Evolutionary conservation across 768 basidiomycete genomes (phyloP), one percentile per base, ranked within the genome.

Genomic region (Boletus patriciae): DNA sequence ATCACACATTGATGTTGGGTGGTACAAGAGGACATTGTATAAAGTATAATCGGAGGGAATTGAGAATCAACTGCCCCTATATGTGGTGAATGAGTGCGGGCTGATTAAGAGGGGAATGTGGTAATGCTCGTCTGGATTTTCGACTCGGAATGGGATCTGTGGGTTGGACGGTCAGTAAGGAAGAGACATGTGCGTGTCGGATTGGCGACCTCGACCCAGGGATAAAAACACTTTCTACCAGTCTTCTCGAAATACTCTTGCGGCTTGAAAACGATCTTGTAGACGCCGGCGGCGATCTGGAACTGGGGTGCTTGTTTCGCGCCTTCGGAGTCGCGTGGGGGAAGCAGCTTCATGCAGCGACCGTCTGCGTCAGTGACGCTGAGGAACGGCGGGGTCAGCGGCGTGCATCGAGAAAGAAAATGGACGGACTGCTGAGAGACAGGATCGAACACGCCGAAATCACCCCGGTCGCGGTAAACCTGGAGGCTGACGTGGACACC

Each of bases 51-150:
- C n/a, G 18, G 18, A 23, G 37, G 25, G 25, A 25, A 4, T 25
- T 4, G 25, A 3, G 31, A 33, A 66, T 70, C 64, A 92, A 72
- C 91, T 95, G n/a, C 94, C 94, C 60, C 92, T 79, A 69, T 96
- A 97, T 7, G 94, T 95, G 15, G 94, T 94, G 70, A 85, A 97
- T 4, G 89, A 90, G 72, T 87, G 93, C 6, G 94, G 93, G 69
- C 91, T 95, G 66, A 96, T 87, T 15, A 97, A 73, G n/a, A 97
- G 77, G 0, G 94, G 94, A 50, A 97, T 86, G 62, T 97, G 94
- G 68, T 94, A 88, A 65, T 96, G 93, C 64, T 95, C 89, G 50
- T 80, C 70, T 8, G 91, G 86, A 58, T 86, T 81, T 44, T 79
- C 76, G 48, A 94, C 81, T 23, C 77, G 76, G 71, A 97, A 97